Base-by-base conservation (phyloP, 2,329 filamentous ascomycete species). In the Penicillium sp. region DNA sequence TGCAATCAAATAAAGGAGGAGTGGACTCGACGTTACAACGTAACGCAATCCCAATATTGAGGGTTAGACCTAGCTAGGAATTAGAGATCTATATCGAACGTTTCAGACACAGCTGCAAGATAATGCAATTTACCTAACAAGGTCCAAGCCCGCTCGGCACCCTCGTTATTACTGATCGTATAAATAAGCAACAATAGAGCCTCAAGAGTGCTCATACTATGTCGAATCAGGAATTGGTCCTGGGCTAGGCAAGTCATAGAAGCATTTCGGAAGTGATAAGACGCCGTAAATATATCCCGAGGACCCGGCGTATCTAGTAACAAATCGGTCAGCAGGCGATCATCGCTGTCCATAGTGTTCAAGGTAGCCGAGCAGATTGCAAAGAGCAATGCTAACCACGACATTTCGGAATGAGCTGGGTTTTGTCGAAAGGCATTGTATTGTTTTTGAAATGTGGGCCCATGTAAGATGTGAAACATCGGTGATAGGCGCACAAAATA, bases 161-260 rank as follows among this genome's bases (percentile, higher is more conserved):
- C 58, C 34, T 68, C 58, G 29, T 59, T 60, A 47, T 70, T 64
- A 21, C 50, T 62, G 10, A 66, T 52, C 2, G 57, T 62, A 21
- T 71, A 70, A 4, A 69, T 66, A 8, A 71, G 23, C 7, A 71
- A 54, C 8, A 71, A 51, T 6, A 71, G 42, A 1, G 67, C 58
- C 42, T 70, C 65, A 0, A 71, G 49, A 15, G 67, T 70, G 45
- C 57, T 59, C 6, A 70, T 42, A 15, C 59, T 62, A 42, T 71
- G 65, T 8, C 57, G 59, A 41, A 62, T 62, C 1, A 70, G 45
- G 23, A 68, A 69, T 2, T 67, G 51, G 43, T 70, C 66, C 10
- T 66, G 58, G 21, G 60, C 55, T 3, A 71, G 55, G 33, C 64
- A 69, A 16, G 47, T 45, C 64, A 70, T 65, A 0, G 66, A 59